phyloP scores from a whole-genome alignment of 331 rosid species.

The Malus hybrid region DNA sequence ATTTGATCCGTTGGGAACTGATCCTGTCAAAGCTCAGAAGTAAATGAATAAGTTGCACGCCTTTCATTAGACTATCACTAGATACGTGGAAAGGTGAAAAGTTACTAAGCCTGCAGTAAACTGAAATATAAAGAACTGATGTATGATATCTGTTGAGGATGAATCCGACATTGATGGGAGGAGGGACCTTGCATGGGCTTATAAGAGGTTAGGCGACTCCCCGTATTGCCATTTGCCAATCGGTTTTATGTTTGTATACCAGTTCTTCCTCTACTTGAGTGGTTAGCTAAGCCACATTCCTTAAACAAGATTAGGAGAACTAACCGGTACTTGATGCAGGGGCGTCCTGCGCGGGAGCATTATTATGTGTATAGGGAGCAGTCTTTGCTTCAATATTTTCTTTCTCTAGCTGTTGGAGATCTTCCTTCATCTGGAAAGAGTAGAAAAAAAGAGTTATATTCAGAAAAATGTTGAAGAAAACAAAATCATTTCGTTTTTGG shows the following conservation, averaged over 20 bases:
- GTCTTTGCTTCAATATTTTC: conserved; percentile 23
- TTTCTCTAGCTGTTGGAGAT: conserved; percentile 21
- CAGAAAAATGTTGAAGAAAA: background rate
- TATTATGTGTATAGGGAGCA: conserved; percentile 5
- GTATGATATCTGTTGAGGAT: too few species aligned
- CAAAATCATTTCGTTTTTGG: background rate
- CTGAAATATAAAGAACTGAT: background rate
- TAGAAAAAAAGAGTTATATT: conserved; percentile 3
- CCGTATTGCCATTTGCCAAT: too few species aligned
- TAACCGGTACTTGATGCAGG: conserved; percentile 48
- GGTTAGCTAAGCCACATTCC: conserved; percentile 8
- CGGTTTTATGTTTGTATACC: too few species aligned
- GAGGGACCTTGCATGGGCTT: too few species aligned
- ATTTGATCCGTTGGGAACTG: conserved; percentile 27
- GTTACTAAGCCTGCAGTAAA: background rate
- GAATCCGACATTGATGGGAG: too few species aligned
- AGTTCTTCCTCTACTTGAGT: background rate
- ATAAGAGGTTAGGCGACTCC: too few species aligned
- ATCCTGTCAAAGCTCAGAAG: conserved; percentile 25
- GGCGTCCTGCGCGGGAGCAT: conserved; percentile 24
- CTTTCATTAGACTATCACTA: background rate
- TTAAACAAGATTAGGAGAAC: conserved; percentile 11
- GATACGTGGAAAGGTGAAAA: background rate
- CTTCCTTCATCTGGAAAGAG: conserved; percentile 39
- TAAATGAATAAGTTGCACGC: conserved; percentile 14